Conservation (phyloP, 306 rosid species). For the Prinsepia uniflora region DNA sequence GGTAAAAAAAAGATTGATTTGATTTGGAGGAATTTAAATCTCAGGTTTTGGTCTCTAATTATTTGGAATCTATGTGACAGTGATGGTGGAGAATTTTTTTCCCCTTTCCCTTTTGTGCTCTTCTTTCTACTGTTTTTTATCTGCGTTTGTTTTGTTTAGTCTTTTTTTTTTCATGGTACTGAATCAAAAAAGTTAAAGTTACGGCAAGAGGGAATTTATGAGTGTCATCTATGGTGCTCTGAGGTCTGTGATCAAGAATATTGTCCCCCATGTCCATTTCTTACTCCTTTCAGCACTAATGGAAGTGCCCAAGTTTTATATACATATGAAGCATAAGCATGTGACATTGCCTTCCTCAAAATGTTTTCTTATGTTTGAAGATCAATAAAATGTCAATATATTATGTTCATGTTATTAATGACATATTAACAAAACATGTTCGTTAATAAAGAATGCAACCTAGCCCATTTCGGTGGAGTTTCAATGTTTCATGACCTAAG, state of each 20-base stretch:
- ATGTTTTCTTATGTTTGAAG: no score
- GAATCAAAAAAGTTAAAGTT: conserved; percentile 56
- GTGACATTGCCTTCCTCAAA: not conserved
- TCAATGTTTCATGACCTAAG: not conserved
- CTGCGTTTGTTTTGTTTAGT: not conserved
- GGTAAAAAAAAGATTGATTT: conserved; percentile 15
- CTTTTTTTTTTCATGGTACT: conserved; percentile 43
- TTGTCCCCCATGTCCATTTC: conserved; percentile 34
- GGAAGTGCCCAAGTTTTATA: not conserved
- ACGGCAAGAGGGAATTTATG: not conserved
- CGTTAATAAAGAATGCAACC: no score
- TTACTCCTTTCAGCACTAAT: not conserved
- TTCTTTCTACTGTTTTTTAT: conserved; percentile 50
- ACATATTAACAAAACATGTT: no score
- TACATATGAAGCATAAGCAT: not conserved
- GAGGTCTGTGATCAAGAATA: conserved; percentile 53
- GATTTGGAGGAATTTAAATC: conserved; percentile 31
- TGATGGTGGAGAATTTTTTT: conserved; percentile 14
- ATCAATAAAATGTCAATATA: no score
- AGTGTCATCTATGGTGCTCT: conserved; percentile 31
- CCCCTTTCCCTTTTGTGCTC: conserved; percentile 27
- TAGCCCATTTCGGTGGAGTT: not conserved
- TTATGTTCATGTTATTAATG: no score
- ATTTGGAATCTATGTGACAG: not conserved
- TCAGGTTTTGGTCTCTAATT: conserved; percentile 21